A percentile compares a stretch with the other conserved stretches of the same genome.
Conservation (phyloP, 2,329 filamentous ascomycete species). For the Mycosphaerella arachidis region DNA sequence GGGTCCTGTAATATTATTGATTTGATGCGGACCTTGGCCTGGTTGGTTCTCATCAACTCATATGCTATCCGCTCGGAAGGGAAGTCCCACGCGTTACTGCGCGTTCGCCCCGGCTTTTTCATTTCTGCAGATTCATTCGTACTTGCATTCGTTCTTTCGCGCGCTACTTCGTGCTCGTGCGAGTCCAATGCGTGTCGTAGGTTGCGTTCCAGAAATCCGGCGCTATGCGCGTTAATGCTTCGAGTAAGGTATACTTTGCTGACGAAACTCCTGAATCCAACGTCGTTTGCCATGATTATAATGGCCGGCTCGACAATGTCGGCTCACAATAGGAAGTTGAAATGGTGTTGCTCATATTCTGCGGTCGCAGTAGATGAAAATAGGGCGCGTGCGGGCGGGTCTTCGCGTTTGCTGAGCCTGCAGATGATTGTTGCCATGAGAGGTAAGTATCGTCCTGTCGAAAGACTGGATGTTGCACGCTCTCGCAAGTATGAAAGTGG, state of each 20-base stretch:
- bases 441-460: neutral
- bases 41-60: neutral
- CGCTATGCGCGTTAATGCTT: neutral
- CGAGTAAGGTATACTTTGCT: constrained; percentile 1
- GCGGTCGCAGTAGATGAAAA: constrained; percentile 16
- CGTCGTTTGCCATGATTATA: neutral
- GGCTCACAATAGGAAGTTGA: constrained; percentile 2
- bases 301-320: neutral
- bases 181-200: constrained; percentile 27
- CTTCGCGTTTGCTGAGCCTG: neutral
- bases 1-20: neutral
- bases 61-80: neutral
- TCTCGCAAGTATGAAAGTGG: neutral
- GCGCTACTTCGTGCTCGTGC: constrained; percentile 21
- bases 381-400: neutral
- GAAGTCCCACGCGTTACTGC: neutral
- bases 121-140: neutral
- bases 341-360: constrained; percentile 28
- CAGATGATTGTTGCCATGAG: neutral
- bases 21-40: constrained; percentile 2
- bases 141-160: constrained; percentile 1
- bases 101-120: neutral
- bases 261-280: neutral
- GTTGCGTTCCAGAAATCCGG: constrained; percentile 30
- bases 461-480: neutral